These are phyloP conservation scores for Geranium rotundifolium DNA, from an alignment of 345 rosid genomes.

Conservation along the genomic window DNA sequence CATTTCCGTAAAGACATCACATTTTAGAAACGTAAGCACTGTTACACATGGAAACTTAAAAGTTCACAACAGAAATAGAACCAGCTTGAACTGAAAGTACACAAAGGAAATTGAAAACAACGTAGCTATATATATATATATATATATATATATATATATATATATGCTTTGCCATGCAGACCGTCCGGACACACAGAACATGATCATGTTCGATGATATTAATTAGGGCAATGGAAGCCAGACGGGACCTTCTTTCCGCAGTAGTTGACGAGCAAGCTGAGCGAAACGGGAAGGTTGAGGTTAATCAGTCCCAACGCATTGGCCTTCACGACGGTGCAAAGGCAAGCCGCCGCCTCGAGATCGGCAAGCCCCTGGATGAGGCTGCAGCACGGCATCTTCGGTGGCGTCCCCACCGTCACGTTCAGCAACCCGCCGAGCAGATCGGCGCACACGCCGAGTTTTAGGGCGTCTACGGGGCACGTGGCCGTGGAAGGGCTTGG, in stretches of 20 bases:
- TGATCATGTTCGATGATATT: neutral
- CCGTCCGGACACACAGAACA: too few relatives aligned
- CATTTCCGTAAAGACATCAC: too few relatives aligned
- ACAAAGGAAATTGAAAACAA: too few relatives aligned
- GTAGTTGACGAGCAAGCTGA: constrained; percentile 54
- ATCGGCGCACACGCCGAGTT: constrained; percentile 52
- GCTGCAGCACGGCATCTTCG: constrained; percentile 50
- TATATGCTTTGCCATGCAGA: too few relatives aligned
- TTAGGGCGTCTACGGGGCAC: constrained; percentile 54
- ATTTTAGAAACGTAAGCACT: too few relatives aligned
- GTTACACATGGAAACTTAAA: too few relatives aligned
- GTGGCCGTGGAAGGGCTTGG: neutral
- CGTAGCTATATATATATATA: too few relatives aligned
- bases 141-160: too few relatives aligned
- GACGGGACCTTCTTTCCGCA: constrained; percentile 53
- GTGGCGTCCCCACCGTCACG: constrained; percentile 38
- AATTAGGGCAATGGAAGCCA: constrained; percentile 46
- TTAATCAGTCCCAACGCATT: constrained; percentile 39
- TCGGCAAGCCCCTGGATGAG: constrained; percentile 41
- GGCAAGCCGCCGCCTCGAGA: constrained; percentile 73
- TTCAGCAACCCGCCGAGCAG: constrained; percentile 33
- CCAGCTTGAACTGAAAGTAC: too few relatives aligned
- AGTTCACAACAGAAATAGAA: too few relatives aligned
- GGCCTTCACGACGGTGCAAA: constrained; percentile 70
- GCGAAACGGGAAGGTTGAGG: constrained; percentile 41